Conservation (phyloP, 768 basidiomycete genomes). For the Lentinula sp. region DNA sequence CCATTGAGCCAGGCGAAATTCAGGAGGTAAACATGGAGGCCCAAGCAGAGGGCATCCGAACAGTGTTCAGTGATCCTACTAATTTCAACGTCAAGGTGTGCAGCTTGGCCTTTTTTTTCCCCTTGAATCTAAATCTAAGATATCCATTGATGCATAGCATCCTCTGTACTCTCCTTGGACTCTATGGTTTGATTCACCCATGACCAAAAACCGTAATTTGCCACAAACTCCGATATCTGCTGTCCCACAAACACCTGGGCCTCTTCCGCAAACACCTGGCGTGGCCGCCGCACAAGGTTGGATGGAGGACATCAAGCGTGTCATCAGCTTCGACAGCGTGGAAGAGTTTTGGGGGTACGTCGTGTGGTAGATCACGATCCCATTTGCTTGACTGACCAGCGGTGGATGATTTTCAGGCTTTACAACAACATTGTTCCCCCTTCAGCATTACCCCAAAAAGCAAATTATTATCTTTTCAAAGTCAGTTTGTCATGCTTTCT, state of each 20-base stretch:
- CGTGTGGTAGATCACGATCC: neutral
- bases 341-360: slow-evolving; percentile 99
- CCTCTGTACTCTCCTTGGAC: slow-evolving; percentile 95
- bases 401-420: slow-evolving; percentile 39
- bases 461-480: slow-evolving; percentile 99
- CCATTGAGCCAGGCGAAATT: slow-evolving; percentile 74
- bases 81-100: slow-evolving; percentile 95
- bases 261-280: slow-evolving; percentile 61
- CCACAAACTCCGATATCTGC: slow-evolving; percentile 79
- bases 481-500: slow-evolving; percentile 26
- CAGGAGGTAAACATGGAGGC: slow-evolving; percentile 83
- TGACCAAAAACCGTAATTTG: slow-evolving; percentile 84
- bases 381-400: neutral
- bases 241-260: slow-evolving; percentile 65
- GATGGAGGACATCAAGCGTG: slow-evolving; percentile 99
- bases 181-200: slow-evolving; percentile 95
- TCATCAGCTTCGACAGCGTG: slow-evolving; percentile 92
- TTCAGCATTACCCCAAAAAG: slow-evolving; percentile 86
- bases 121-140: neutral
- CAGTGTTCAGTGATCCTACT: slow-evolving; percentile 88
- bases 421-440: slow-evolving; percentile 98
- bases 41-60: slow-evolving; percentile 78
- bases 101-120: slow-evolving; percentile 1
- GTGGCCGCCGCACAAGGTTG: slow-evolving; percentile 77
- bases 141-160: slow-evolving; percentile 46